Base-by-base conservation (phyloP, 805 yeast species). In the Metschnikowia picachoensis region DNA sequence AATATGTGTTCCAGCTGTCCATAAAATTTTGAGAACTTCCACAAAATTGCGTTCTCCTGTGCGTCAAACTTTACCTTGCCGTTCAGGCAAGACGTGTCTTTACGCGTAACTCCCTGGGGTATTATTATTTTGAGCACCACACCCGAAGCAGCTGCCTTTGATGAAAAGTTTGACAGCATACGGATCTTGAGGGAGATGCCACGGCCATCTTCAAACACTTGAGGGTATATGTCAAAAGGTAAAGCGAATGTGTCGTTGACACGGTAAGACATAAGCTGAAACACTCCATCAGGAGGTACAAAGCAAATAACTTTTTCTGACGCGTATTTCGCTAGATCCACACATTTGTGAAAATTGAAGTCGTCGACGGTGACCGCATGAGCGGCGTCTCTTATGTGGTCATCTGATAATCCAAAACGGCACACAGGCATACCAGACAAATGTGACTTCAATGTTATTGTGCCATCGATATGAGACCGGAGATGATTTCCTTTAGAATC, bases 321-420 rank as follows among this genome's bases (percentile, higher is more conserved):
- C 50, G 86, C 89, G 62, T 84, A 87, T 54, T 79, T 77, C 47
- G 79, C 78, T 46, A 88, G 70, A 50, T 83, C 80, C 25, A 89
- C 96, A 64, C 96, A 87, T 57, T 87, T 92, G 64, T 89, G 96
- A 65, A 89, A 85, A 52, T 85, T 87, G 56, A 87, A 82, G 61
- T 89, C 95, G 55, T 85, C 87, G 10, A 90, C 66, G 0, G 73
- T 58, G 5, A 82, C 86, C 13, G 53, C 37, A n/a, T 62, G 43
- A 33, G 63, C 46, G 11, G 59, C 50, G 25, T 64, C 60, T 37
- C 50, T 41, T 10, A 48, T 15, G 32, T 43, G 41, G n/a, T 66
- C 68, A 37, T 85, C 90, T 50, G 82, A 80, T 39, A 92, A 72
- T 0, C 92, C 95, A 61, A 91, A 83, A 39, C 82, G 78, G 62